Conservation (phyloP, 2,329 filamentous ascomycete species). For the Nothophaeocryptopus gaeumannii region DNA sequence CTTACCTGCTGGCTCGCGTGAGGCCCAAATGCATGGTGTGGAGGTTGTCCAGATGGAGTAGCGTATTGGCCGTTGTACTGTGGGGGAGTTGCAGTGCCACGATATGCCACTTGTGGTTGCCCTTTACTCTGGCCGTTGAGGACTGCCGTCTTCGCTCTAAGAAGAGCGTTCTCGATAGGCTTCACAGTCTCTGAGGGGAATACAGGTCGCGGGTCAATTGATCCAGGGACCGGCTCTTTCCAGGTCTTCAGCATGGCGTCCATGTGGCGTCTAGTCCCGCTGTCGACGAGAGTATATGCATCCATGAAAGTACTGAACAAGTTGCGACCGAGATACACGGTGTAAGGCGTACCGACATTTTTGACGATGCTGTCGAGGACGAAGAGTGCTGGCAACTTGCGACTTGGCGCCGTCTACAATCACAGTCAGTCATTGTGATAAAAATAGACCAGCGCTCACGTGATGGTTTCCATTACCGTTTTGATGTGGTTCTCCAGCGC, state of each 20-base stretch:
- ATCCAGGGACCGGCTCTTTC: constrained; percentile 95
- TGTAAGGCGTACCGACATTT: constrained; percentile 97
- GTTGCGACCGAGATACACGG: constrained; percentile 86
- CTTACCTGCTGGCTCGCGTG: constrained; percentile 39
- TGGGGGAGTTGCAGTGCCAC: constrained; percentile 73
- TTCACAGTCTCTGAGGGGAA: constrained; percentile 83
- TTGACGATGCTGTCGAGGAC: constrained; percentile 98
- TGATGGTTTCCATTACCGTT: constrained; percentile 65
- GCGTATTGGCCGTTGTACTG: constrained; percentile 45
- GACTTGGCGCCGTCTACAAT: constrained; percentile 73
- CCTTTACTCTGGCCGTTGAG: constrained; percentile 55
- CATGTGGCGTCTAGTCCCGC: constrained; percentile 79
- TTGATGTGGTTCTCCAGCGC: constrained; percentile 91
- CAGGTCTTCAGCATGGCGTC: constrained; percentile 97
- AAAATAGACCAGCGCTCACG: constrained; percentile 20
- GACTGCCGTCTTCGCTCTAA: constrained; percentile 69
- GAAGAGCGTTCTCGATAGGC: constrained; percentile 89
- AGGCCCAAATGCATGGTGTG: constrained; percentile 34
- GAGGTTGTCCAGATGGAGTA: constrained; percentile 30
- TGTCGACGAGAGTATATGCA: constrained; percentile 85
- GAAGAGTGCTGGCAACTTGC: constrained; percentile 93
- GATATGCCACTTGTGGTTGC: constrained; percentile 56
- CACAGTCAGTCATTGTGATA: constrained; percentile 38
- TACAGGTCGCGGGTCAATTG: constrained; percentile 86
- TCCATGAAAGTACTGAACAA: constrained; percentile 96